A percentile compares a stretch with the other conserved stretches of the same genome.
These are phyloP conservation scores for Curvularia hawaiiensis DNA, from an alignment of 2,329 filamentous ascomycete genomes.

Conservation along the genomic window DNA sequence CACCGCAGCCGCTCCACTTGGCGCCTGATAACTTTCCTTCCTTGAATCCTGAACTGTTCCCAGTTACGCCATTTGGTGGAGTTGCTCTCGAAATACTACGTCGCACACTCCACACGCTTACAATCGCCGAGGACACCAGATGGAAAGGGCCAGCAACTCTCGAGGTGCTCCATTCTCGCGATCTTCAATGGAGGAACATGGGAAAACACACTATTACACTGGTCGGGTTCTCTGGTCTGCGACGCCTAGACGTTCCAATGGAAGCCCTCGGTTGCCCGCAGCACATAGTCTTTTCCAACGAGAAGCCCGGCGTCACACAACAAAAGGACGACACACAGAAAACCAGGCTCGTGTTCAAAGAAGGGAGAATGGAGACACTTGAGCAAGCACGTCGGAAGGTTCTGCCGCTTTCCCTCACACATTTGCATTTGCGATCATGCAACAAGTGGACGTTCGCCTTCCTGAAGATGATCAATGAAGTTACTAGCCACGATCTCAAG, in stretches of 20 bases:
- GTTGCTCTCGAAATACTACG: constrained; percentile 8
- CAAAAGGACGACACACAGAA: background rate
- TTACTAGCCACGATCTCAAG: background rate
- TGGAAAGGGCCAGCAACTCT: constrained; percentile 16
- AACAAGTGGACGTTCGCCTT: constrained; percentile 12
- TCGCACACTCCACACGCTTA: constrained; percentile 19
- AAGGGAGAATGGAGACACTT: background rate
- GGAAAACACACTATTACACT: constrained; percentile 21
- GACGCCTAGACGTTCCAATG: constrained; percentile 18
- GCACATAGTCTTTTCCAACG: constrained; percentile 8
- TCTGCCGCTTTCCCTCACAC: constrained; percentile 12
- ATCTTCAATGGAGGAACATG: constrained; percentile 15
- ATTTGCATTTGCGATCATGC: constrained; percentile 19
- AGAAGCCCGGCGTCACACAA: background rate
- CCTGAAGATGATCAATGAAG: constrained; percentile 12
- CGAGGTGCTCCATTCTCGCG: constrained; percentile 14
- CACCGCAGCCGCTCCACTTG: background rate
- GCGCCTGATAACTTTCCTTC: background rate
- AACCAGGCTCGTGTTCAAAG: background rate
- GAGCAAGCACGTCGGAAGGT: constrained; percentile 5
- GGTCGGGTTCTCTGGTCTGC: constrained; percentile 10
- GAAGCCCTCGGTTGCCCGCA: constrained; percentile 10
- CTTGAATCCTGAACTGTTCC: constrained; percentile 7
- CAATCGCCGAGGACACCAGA: constrained; percentile 11
- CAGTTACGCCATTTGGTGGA: constrained; percentile 15